Evolutionary conservation across 352 stramenopile species (phyloP).

Genomic region (Globisporangium acanthophoron): DNA sequence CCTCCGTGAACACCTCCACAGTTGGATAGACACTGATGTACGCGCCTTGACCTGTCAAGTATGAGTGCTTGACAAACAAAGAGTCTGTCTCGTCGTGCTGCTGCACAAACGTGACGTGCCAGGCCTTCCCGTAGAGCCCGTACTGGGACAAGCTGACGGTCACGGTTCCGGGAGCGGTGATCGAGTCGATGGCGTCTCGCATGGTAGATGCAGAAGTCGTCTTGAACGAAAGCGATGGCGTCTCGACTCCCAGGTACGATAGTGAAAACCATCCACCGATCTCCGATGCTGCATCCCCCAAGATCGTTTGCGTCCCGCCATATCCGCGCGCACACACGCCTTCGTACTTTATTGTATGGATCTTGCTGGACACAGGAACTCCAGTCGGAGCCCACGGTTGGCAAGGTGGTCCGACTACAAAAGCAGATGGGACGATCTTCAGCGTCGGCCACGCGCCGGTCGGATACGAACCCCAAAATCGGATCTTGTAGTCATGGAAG

Average conservation of each 20-base stretch:
- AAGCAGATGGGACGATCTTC: slow-evolving; percentile 34
- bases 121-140: slow-evolving; percentile 70
- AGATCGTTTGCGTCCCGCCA: slow-evolving; percentile 57
- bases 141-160: slow-evolving; percentile 74
- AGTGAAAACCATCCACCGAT: slow-evolving; percentile 90
- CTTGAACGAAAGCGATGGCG: slow-evolving; percentile 50
- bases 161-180: slow-evolving; percentile 77
- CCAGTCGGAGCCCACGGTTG: slow-evolving; percentile 24
- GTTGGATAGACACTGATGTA: slow-evolving; percentile 66
- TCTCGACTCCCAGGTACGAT: slow-evolving; percentile 82
- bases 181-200: slow-evolving; percentile 81
- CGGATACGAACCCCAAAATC: slow-evolving; percentile 61
- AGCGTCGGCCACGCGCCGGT: slow-evolving; percentile 70
- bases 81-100: slow-evolving; percentile 52
- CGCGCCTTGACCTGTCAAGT: slow-evolving; percentile 63
- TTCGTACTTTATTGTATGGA: slow-evolving; percentile 71
- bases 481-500: slow-evolving; percentile 67
- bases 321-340: slow-evolving; percentile 43
- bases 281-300: slow-evolving; percentile 63
- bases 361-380: slow-evolving; percentile 35
- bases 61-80: slow-evolving; percentile 73
- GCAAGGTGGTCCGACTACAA: slow-evolving; percentile 20
- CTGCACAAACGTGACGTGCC: slow-evolving; percentile 89
- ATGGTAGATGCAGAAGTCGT: slow-evolving; percentile 80
- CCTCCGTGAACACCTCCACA: slow-evolving; percentile 55